Conservation (phyloP, 2,329 filamentous ascomycete genomes). For the Chaetomium globosum region DNA sequence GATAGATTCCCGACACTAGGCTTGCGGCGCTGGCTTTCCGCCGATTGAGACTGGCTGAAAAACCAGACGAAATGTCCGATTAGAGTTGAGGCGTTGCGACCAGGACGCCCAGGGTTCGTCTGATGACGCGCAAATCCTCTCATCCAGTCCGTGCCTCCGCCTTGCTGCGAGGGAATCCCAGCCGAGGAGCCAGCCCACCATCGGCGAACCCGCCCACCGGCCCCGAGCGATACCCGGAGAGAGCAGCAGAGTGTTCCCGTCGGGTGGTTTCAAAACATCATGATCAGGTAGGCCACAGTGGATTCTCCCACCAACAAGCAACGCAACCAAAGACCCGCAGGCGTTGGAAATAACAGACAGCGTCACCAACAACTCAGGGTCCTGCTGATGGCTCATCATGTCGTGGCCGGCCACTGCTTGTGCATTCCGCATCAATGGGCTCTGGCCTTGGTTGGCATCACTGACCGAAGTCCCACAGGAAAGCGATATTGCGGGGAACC, state of each 20-base stretch:
- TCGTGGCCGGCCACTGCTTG: neutral
- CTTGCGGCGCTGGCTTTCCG: slow-evolving; percentile 18
- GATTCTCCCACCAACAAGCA: neutral
- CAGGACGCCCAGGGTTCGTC: slow-evolving; percentile 17
- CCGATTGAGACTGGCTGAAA: slow-evolving; percentile 16
- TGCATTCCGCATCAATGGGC: neutral
- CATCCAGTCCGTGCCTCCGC: slow-evolving; percentile 27
- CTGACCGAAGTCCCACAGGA: slow-evolving; percentile 1
- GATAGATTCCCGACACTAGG: slow-evolving; percentile 17
- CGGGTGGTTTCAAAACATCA: neutral
- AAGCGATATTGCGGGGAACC: slow-evolving; percentile 19
- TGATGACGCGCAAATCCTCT: slow-evolving; percentile 19
- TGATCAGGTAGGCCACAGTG: neutral
- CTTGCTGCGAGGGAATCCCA: slow-evolving; percentile 23
- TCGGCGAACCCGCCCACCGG: slow-evolving; percentile 17
- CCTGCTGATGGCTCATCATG: neutral
- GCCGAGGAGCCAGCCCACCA: slow-evolving; percentile 13
- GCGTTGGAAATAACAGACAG: neutral
- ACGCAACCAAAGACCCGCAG: neutral
- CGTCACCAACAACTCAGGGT: neutral
- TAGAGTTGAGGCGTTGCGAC: slow-evolving; percentile 23
- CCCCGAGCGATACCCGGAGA: slow-evolving; percentile 15
- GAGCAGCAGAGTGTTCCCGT: neutral
- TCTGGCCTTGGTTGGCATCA: neutral
- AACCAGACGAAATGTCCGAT: slow-evolving; percentile 17